A percentile compares a stretch with the other conserved stretches of the same genome.
Evolutionary conservation across 116 monocot genomes (phyloP).

Genomic region (Papilionanthe hybrid): DNA sequence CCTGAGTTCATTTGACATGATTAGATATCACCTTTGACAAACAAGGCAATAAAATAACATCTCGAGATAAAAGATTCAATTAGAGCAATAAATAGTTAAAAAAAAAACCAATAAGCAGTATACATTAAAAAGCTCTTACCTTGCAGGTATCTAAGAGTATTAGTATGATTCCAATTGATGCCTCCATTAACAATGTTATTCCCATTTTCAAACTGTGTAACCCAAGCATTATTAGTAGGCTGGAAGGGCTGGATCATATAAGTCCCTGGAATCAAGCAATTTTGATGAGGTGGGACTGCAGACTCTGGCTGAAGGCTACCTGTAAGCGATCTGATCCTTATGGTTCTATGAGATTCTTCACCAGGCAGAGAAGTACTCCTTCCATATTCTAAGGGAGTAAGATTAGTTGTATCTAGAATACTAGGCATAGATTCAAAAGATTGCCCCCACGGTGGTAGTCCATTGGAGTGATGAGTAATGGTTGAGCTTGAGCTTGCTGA

Average conservation of each 20-base stretch:
- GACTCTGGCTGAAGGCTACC: constrained; percentile 22
- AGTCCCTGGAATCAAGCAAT: constrained; percentile 30
- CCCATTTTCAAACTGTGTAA: constrained; percentile 26
- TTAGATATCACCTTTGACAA: constrained; percentile 8
- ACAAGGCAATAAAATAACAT: neutral
- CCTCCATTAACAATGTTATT: constrained; percentile 18
- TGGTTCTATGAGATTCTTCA: constrained; percentile 36
- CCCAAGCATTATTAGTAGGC: constrained; percentile 27
- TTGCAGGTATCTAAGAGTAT: constrained; percentile 20
- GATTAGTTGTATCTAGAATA: constrained; percentile 16
- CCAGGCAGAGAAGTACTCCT: constrained; percentile 17
- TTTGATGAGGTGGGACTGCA: constrained; percentile 32
- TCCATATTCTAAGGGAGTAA: constrained; percentile 22
- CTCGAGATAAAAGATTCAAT: neutral
- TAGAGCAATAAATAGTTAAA: neutral
- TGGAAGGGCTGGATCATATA: constrained; percentile 34
- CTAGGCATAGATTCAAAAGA: constrained; percentile 18
- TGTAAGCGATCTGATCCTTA: constrained; percentile 16
- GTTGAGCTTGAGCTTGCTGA: constrained; percentile 25
- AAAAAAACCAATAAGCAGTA: neutral
- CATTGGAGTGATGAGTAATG: constrained; percentile 17
- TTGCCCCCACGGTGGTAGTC: constrained; percentile 20
- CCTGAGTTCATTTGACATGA: constrained; percentile 18
- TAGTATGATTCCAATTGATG: constrained; percentile 28
- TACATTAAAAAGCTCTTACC: constrained; percentile 15